A percentile compares a stretch with the other conserved stretches of the same genome.
phyloP scores from a whole-genome alignment of 106 monocot genomes.

The Dioscorea dumetorum region DNA sequence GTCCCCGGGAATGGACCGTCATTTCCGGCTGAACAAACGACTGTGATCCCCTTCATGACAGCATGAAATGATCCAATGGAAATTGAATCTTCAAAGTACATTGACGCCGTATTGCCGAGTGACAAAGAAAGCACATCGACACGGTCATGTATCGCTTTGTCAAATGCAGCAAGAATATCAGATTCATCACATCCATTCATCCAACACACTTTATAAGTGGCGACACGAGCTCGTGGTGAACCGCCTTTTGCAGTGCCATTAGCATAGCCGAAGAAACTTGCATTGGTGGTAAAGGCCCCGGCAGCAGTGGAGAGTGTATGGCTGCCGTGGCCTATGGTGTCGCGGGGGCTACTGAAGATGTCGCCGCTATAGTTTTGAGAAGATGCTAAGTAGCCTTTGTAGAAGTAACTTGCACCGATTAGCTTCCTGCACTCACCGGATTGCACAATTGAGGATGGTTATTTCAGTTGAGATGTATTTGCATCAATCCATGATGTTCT shows the following conservation, averaged over 20 bases:
- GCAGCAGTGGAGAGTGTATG: conserved; percentile 72
- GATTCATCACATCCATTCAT: conserved; percentile 24
- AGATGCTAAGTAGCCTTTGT: conserved; percentile 15
- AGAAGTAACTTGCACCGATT: conserved; percentile 57
- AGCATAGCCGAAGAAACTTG: conserved; percentile 38
- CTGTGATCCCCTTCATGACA: conserved; percentile 29
- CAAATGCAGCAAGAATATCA: conserved; percentile 51
- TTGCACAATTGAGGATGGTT: too few relatives aligned
- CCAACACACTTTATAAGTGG: conserved; percentile 62
- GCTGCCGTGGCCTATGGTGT: conserved; percentile 55
- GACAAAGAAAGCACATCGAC: conserved; percentile 53
- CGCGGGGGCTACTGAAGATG: conserved; percentile 12
- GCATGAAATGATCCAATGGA: conserved; percentile 56
- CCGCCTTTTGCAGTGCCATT: conserved; percentile 63
- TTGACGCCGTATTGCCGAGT: conserved; percentile 18
- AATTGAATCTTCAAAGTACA: conserved; percentile 29
- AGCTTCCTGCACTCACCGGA: conserved; percentile 30
- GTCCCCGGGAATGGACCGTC: conserved; percentile 20
- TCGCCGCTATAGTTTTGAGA: too few relatives aligned
- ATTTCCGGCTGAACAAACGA: conserved; percentile 46
- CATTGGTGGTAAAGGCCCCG: conserved; percentile 33
- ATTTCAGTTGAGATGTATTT: too few relatives aligned
- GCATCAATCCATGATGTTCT: too few relatives aligned
- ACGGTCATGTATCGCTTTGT: conserved; percentile 47
- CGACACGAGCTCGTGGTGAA: conserved; percentile 43